phyloP scores from a whole-genome alignment of 768 basidiomycete species.

The Suillus decipiens region DNA sequence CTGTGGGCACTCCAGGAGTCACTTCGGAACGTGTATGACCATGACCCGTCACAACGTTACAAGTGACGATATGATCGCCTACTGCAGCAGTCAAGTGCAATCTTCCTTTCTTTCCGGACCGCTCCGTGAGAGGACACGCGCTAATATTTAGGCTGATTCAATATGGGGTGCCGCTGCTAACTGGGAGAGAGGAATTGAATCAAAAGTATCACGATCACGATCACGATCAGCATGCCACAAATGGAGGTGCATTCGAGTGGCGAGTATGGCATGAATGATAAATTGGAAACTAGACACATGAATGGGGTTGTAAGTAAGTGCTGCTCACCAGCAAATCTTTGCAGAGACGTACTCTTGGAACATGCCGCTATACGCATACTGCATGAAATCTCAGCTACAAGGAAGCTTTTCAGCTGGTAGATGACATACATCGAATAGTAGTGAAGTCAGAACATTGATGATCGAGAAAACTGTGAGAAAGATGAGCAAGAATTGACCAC shows the following conservation, averaged over 20 bases:
- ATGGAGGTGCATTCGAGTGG: constrained; percentile 10
- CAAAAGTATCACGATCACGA: background rate
- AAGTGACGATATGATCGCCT: background rate
- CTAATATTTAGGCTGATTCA: background rate
- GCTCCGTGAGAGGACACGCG: background rate
- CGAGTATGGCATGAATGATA: constrained; percentile 12
- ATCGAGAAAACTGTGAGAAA: constrained; percentile 4
- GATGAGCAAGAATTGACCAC: background rate
- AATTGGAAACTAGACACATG: constrained; percentile 6
- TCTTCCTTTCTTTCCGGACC: background rate
- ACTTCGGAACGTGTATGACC: background rate
- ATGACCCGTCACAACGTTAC: background rate
- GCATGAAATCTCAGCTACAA: background rate
- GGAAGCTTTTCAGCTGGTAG: background rate
- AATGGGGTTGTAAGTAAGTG: background rate
- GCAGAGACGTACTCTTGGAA: constrained; percentile 8
- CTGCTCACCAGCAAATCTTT: background rate
- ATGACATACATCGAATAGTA: constrained; percentile 6
- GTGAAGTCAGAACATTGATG: constrained; percentile 6
- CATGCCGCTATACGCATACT: constrained; percentile 12
- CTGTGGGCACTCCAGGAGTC: background rate
- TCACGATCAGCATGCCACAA: background rate
- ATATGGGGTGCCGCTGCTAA: background rate
- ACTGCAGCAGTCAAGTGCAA: background rate
- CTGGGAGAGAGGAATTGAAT: background rate